These are phyloP conservation scores for Tulasnella sp. DNA, from an alignment of 768 basidiomycete species.

Conservation along the genomic window DNA sequence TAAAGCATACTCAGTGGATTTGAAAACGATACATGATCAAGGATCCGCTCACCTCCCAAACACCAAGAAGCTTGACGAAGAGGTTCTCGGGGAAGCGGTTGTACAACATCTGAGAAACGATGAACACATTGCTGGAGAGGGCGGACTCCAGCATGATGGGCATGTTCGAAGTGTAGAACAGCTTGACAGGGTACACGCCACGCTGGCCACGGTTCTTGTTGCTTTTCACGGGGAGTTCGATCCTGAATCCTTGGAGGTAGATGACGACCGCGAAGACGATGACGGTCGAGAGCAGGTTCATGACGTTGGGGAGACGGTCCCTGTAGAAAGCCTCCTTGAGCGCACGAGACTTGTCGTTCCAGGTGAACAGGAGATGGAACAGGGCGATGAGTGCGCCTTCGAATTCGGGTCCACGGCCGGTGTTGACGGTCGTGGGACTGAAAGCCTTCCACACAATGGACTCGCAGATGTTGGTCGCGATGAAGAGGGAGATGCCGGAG, in stretches of 20 bases:
- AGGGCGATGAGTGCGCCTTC: conserved; percentile 93
- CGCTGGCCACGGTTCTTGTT: conserved; percentile 94
- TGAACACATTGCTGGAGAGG: conserved; percentile 87
- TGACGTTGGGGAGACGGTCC: conserved; percentile 90
- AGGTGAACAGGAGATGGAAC: conserved; percentile 96
- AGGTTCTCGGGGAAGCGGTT: conserved; percentile 78
- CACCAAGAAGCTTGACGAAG: conserved; percentile 71
- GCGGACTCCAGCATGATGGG: conserved; percentile 98
- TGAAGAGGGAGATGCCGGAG: conserved; percentile 96
- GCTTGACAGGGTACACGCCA: conserved; percentile 90
- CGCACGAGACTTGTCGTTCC: conserved; percentile 96
- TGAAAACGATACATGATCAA: not conserved
- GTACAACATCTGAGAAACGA: conserved; percentile 92
- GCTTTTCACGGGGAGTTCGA: conserved; percentile 97
- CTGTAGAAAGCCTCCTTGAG: conserved; percentile 98
- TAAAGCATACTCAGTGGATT: not conserved
- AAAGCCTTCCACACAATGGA: conserved; percentile 99
- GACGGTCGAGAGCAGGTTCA: conserved; percentile 91
- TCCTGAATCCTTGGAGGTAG: conserved; percentile 97
- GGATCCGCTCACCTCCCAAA: conserved; percentile 99
- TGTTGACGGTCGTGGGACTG: conserved; percentile 96
- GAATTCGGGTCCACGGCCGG: conserved; percentile 94
- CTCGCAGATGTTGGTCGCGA: conserved; percentile 99
- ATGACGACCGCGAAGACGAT: conserved; percentile 91
- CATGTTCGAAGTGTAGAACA: conserved; percentile 99